phyloP scores from a whole-genome alignment of 2,329 filamentous ascomycete genomes.

The Colletotrichum phormii region DNA sequence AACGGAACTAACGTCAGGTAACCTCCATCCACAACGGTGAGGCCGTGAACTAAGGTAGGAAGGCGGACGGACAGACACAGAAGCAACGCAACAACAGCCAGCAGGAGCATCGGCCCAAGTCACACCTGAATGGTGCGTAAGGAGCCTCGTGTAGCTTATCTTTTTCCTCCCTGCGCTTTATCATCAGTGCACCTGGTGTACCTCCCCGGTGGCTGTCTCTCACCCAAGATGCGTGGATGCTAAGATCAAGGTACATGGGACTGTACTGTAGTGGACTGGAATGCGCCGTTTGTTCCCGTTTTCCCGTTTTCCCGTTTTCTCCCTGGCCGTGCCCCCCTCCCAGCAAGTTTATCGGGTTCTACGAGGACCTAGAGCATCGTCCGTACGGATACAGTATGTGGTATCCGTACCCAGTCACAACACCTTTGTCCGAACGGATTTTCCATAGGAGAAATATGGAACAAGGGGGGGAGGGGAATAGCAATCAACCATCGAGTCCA shows the following conservation, averaged over 20 bases:
- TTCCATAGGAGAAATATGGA: conserved; percentile 1
- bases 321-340: background rate
- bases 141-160: background rate
- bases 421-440: too few relatives aligned
- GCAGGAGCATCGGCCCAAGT: conserved; percentile 9
- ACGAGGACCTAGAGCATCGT: conserved; percentile 22
- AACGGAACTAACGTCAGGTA: conserved; percentile 25
- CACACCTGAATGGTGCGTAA: conserved; percentile 27
- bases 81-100: too few relatives aligned
- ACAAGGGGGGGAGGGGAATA: background rate
- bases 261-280: background rate
- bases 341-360: conserved; percentile 22
- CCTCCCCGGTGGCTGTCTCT: background rate
- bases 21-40: conserved; percentile 16
- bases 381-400: background rate
- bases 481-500: background rate
- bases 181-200: background rate
- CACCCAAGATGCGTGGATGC: background rate
- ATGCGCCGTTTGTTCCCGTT: conserved; percentile 1
- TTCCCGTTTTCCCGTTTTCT: background rate
- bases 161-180: background rate
- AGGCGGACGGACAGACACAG: background rate
- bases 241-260: background rate
- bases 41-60: background rate
- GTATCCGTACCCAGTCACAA: background rate